phyloP scores from a whole-genome alignment of 1,284 basidiomycete genomes.

The Hymenochaete sp. region DNA sequence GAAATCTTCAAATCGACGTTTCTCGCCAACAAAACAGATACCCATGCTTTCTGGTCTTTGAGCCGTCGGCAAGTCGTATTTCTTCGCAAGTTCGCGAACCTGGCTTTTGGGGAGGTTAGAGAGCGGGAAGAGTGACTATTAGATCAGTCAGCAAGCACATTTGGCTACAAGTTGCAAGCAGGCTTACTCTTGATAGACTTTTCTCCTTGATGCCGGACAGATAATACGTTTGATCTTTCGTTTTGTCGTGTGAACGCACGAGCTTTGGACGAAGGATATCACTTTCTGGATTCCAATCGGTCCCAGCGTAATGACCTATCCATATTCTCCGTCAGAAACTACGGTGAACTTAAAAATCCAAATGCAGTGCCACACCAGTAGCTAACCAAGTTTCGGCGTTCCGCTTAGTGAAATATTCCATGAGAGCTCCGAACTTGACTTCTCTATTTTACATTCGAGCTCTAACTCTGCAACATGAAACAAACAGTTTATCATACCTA shows the following conservation, averaged over 20 bases:
- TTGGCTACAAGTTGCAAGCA: not conserved
- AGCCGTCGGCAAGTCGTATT: slow-evolving; percentile 68
- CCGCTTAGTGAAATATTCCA: slow-evolving; percentile 47
- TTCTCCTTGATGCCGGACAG: slow-evolving; percentile 69
- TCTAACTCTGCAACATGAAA: not conserved
- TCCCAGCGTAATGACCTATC: slow-evolving; percentile 89
- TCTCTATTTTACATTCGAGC: slow-evolving; percentile 41
- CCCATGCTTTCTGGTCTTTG: slow-evolving; percentile 87
- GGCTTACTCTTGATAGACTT: slow-evolving; percentile 38
- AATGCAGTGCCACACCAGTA: slow-evolving; percentile 45
- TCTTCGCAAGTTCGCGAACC: slow-evolving; percentile 71
- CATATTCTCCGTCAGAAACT: not conserved
- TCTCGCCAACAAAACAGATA: slow-evolving; percentile 91
- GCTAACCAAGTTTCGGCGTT: slow-evolving; percentile 54
- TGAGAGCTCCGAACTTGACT: slow-evolving; percentile 88
- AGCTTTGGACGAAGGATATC: slow-evolving; percentile 46
- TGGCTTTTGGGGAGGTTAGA: slow-evolving; percentile 57
- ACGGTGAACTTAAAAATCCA: not conserved
- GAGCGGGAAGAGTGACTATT: slow-evolving; percentile 71
- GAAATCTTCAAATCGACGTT: slow-evolving; percentile 66
- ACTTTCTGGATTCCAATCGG: slow-evolving; percentile 37
- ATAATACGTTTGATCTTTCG: slow-evolving; percentile 94
- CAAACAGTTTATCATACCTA: slow-evolving; percentile 36
- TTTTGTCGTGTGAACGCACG: slow-evolving; percentile 51
- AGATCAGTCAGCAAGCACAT: slow-evolving; percentile 19